phyloP scores from a whole-genome alignment of 2,329 filamentous ascomycete species.

The Xylaria sp. region DNA sequence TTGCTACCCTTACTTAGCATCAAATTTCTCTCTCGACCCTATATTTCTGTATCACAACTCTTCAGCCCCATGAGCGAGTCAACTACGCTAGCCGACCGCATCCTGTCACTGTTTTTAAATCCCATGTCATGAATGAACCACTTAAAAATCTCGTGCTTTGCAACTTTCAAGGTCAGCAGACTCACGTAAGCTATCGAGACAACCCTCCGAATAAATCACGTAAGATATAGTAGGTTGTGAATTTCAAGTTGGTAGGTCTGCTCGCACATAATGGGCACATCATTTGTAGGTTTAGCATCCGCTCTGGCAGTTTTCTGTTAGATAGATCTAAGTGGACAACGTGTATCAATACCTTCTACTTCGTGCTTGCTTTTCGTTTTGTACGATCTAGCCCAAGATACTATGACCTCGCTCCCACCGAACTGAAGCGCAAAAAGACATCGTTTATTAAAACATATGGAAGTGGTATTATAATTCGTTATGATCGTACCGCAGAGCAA shows the following conservation, averaged over 20 bases:
- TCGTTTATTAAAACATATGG: constrained; percentile 21
- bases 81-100: neutral
- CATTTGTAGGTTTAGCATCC: neutral
- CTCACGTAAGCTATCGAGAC: neutral
- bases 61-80: neutral
- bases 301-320: neutral
- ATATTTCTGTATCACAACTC: neutral
- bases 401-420: constrained; percentile 3
- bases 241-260: neutral
- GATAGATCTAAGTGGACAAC: too few relatives aligned
- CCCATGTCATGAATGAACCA: neutral
- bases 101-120: neutral
- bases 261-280: neutral
- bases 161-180: neutral
- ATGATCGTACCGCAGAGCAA: constrained; percentile 35
- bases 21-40: neutral
- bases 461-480: constrained; percentile 34
- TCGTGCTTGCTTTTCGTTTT: too few relatives aligned
- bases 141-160: neutral
- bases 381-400: neutral
- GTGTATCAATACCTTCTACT: neutral
- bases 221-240: neutral
- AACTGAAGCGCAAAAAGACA: neutral
- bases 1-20: too few relatives aligned
- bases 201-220: neutral